Conservation (phyloP, 2,329 filamentous ascomycete species). For the Fusarium proliferatum region DNA sequence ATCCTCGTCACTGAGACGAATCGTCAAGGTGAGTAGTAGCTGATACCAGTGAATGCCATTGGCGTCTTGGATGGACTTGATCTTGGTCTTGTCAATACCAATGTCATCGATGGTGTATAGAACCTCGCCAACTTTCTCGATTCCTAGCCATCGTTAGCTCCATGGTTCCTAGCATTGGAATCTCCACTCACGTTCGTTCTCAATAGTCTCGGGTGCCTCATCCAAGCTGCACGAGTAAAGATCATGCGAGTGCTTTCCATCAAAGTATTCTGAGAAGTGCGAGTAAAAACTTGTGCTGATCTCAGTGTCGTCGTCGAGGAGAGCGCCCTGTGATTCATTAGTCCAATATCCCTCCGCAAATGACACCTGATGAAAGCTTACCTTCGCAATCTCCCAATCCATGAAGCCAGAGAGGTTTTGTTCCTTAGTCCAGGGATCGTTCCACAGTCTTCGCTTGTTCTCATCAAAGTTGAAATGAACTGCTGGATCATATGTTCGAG, state of each 20-base stretch:
- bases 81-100: not conserved
- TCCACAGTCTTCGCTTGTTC: not conserved
- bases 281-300: not conserved
- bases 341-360: accelerated
- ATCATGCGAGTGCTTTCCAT: not conserved
- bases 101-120: not conserved
- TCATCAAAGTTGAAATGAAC: not conserved
- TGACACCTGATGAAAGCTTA: accelerated
- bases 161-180: accelerated
- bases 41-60: not conserved
- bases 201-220: not conserved
- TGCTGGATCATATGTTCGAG: not conserved
- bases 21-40: not conserved
- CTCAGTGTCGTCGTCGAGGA: not conserved
- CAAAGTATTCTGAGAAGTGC: not conserved
- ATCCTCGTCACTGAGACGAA: not conserved
- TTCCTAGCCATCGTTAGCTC: not conserved
- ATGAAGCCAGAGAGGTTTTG: not conserved
- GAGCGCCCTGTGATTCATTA: not conserved
- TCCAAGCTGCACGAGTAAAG: not conserved
- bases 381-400: not conserved
- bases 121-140: not conserved
- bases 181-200: not conserved
- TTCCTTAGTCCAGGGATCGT: not conserved
- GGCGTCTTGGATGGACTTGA: not conserved